Conservation (phyloP, 805 yeast species). For the Saccharomycopsis sp. region DNA sequence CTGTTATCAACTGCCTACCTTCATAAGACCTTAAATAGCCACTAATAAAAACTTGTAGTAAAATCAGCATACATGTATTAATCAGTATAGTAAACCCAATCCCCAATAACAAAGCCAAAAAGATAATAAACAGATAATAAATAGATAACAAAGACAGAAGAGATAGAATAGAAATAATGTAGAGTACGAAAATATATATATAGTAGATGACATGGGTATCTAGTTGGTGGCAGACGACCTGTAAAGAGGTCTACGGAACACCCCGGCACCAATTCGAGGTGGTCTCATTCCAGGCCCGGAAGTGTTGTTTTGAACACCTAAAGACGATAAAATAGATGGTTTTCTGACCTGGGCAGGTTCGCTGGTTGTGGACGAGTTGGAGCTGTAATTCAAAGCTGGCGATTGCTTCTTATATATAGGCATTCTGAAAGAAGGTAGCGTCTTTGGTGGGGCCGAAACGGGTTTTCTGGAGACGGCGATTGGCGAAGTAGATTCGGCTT, state of each 20-base stretch:
- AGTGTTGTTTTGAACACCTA: conserved; percentile 6
- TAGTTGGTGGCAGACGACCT: conserved; percentile 10
- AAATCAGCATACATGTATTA: too few species aligned
- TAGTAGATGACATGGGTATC: too few species aligned
- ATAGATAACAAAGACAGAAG: too few species aligned
- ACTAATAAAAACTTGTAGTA: too few species aligned
- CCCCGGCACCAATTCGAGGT: conserved; percentile 14
- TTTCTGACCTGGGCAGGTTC: conserved; percentile 5
- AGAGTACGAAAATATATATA: too few species aligned
- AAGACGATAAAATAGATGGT: conserved; percentile 18
- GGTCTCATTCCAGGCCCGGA: not conserved
- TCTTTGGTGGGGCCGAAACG: conserved; percentile 1
- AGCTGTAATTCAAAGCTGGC: not conserved
- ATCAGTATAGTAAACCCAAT: too few species aligned
- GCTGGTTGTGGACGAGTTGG: not conserved
- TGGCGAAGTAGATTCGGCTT: not conserved
- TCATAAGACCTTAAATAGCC: too few species aligned
- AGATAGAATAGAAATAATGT: too few species aligned
- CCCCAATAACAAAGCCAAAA: too few species aligned
- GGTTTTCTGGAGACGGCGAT: not conserved
- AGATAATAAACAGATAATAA: too few species aligned
- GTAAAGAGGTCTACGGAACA: conserved; percentile 16
- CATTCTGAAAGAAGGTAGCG: conserved; percentile 10
- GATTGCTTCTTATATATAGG: conserved; percentile 10
- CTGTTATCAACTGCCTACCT: too few species aligned